Percentiles rank a stretch among this genome's conserved stretches.
phyloP scores from a whole-genome alignment of 768 basidiomycete species.

The Hygrophorus pudorinus region DNA sequence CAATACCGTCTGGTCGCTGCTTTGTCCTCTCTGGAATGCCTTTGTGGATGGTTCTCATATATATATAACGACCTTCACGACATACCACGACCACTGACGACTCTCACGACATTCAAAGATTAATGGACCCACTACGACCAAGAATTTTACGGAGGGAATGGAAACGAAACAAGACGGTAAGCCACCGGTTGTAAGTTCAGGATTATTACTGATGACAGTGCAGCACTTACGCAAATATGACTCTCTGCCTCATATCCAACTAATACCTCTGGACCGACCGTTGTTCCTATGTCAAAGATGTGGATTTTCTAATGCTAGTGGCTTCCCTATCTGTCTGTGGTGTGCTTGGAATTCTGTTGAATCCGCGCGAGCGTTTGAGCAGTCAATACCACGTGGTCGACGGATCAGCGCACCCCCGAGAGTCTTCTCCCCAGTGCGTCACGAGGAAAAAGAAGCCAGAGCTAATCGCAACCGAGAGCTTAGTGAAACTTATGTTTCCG shows the following conservation, averaged over 20 bases:
- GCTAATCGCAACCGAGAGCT: not conserved
- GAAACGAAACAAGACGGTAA: constrained; percentile 31
- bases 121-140: constrained; percentile 8
- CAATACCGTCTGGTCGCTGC: no score
- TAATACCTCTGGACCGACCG: constrained; percentile 26
- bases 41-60: no score
- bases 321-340: constrained; percentile 41
- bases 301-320: constrained; percentile 33
- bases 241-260: constrained; percentile 35
- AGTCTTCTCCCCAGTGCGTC: not conserved
- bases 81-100: not conserved
- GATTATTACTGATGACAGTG: no score
- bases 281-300: constrained; percentile 37
- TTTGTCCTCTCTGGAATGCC: no score
- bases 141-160: constrained; percentile 31
- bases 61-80: no score
- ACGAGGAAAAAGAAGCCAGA: not conserved
- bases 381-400: constrained; percentile 23
- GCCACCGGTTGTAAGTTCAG: constrained; percentile 10
- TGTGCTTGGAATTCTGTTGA: constrained; percentile 37
- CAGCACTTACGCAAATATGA: constrained; percentile 35
- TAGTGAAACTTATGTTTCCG: no score
- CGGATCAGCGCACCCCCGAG: constrained; percentile 7
- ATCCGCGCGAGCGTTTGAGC: constrained; percentile 29
- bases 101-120: not conserved